phyloP scores from a whole-genome alignment of 345 rosid genomes.

The Brassica cretica region DNA sequence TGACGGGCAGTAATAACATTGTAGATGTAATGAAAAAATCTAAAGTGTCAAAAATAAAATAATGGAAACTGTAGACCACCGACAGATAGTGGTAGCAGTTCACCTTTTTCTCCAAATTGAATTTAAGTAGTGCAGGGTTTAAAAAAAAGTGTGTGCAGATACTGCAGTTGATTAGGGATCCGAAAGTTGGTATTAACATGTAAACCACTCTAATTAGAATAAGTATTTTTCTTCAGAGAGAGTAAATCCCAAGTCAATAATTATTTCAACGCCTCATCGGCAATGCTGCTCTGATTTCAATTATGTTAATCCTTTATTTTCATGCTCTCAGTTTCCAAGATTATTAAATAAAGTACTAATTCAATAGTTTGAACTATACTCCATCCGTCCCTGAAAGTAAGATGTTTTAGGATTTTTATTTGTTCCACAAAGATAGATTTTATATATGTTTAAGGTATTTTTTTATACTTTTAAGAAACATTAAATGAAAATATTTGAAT shows the following conservation, averaged over 20 bases:
- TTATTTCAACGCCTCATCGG: conserved; percentile 17
- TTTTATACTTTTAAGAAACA: too few relatives aligned
- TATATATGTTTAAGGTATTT: too few relatives aligned
- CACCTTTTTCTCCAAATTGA: neutral
- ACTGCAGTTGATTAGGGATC: conserved; percentile 19
- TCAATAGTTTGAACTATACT: neutral
- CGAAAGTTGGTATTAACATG: neutral
- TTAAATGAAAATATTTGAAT: too few relatives aligned
- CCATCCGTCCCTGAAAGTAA: too few relatives aligned
- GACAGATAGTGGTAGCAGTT: conserved; percentile 40
- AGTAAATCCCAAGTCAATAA: conserved; percentile 45
- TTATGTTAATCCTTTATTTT: conserved; percentile 21
- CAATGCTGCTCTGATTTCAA: conserved; percentile 24
- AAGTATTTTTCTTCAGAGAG: conserved; percentile 9
- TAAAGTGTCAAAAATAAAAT: neutral
- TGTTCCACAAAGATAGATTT: too few relatives aligned
- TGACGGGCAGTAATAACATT: neutral
- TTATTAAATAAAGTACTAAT: neutral
- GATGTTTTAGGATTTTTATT: too few relatives aligned
- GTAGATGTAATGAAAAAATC: neutral
- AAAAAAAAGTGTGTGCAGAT: neutral
- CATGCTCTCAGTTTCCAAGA: conserved; percentile 31
- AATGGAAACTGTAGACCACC: conserved; percentile 17
- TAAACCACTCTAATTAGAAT: neutral
- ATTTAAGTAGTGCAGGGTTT: conserved; percentile 16